These are phyloP conservation scores for Aspergillus neotritici DNA, from an alignment of 2,329 filamentous ascomycete genomes.

Conservation along the genomic window DNA sequence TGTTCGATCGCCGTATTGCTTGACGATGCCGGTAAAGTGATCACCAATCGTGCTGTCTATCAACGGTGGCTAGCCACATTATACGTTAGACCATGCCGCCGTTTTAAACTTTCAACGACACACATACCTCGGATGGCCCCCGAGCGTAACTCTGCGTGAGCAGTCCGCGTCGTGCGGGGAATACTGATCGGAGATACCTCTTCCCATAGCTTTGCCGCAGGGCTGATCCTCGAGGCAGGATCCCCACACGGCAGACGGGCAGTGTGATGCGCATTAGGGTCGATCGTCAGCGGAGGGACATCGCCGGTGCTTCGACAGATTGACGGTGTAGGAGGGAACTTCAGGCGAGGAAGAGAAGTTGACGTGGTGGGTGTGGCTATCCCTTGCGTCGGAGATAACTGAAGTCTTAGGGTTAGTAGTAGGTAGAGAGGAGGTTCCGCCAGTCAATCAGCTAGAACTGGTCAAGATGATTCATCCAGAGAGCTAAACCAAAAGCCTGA, in stretches of 20 bases:
- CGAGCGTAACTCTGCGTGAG: constrained; percentile 26
- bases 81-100: too few species aligned
- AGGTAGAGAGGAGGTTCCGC: too few species aligned
- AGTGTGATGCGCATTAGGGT: background rate
- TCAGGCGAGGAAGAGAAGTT: too few species aligned
- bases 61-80: constrained; percentile 35
- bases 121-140: constrained; percentile 26
- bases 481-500: too few species aligned
- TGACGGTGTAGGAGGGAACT: too few species aligned
- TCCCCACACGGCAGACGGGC: background rate
- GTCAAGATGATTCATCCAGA: too few species aligned
- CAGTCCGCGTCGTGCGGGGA: constrained; percentile 13
- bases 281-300: too few species aligned
- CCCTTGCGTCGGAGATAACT: too few species aligned
- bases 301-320: too few species aligned
- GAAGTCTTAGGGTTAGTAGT: too few species aligned
- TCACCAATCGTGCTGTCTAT: constrained; percentile 44
- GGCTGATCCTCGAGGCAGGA: constrained; percentile 1
- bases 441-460: too few species aligned
- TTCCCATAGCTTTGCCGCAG: background rate
- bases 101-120: background rate
- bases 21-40: constrained; percentile 42
- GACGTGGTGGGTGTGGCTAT: too few species aligned
- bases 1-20: constrained; percentile 40
- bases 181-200: background rate